Base-by-base conservation (phyloP, 345 rosid species). In the Populus ilicifolia region DNA sequence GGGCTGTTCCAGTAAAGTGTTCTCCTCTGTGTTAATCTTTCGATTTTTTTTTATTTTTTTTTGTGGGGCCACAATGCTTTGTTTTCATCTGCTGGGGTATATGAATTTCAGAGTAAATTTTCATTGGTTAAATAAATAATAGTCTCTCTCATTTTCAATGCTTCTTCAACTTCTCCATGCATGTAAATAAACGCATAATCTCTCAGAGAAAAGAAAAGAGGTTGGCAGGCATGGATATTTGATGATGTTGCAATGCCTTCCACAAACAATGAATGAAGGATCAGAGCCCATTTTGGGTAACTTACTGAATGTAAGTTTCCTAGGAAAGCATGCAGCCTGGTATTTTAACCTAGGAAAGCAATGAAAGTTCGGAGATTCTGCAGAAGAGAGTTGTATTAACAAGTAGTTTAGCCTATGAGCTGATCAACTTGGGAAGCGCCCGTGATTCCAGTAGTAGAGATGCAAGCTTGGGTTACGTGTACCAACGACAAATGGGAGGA, bases 401-500 rank as follows among this genome's bases (percentile, higher is more conserved):
- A n/a, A 10, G 29, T 23, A 59, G 64, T 59, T 59, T 12, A n/a
- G 29, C 10, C 12, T 59, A 59, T 12, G 64, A 59, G 2, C 2
- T n/a, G 66, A 54, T 33, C 29, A n/a, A 14, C 12, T 23, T 52
- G 29, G 14, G 38, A 54, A 50, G 54, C 4, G 33, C 2, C 16
- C 5, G 18, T 6, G 11, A 21, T 30, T 7, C 20, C 29, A 36
- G 6, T 1, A 13, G 23, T 30, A 8, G 52, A 74, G 70, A 64
- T 43, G 77, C 77, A 29, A 64, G 30, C 39, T 64, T 1, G 79
- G 65, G 72, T 12, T 41, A 38, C 79, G 68, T 76, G 79, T 25
- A 18, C 38, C 69, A 70, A 13, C 63, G 30, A 33, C 70, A 38
- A 67, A 41, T 48, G 76, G 54, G 69, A 61, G 30, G 14, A 38